Evolutionary conservation across 371 early-diverging fungal species (phyloP).

Genomic region (Synchytrium microbalum): DNA sequence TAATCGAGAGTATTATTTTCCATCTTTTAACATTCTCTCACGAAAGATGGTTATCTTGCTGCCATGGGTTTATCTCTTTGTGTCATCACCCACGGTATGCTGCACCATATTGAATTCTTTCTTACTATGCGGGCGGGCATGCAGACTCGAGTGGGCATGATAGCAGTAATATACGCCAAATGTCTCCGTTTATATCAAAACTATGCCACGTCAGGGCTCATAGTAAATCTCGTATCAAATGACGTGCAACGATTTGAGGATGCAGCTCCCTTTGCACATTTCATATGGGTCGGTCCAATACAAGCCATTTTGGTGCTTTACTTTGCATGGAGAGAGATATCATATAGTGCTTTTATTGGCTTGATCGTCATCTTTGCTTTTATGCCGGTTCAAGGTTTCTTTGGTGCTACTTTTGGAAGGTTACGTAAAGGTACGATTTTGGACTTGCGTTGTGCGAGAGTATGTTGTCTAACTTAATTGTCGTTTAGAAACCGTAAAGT

Average conservation of each 20-base stretch:
- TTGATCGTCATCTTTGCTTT: conserved; percentile 22
- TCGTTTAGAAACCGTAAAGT: conserved; percentile 18
- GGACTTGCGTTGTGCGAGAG: too few species aligned
- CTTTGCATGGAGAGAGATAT: conserved; percentile 31
- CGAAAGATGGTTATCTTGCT: conserved; percentile 24
- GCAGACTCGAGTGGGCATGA: conserved; percentile 34
- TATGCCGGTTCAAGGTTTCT: conserved; percentile 34
- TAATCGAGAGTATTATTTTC: too few species aligned
- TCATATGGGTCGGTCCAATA: conserved; percentile 37
- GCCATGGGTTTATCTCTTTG: conserved; percentile 23
- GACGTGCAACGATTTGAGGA: conserved; percentile 48
- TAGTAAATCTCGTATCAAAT: conserved; percentile 44
- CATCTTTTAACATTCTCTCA: too few species aligned
- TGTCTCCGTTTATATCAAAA: conserved; percentile 35
- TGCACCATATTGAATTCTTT: conserved; percentile 39
- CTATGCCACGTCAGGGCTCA: conserved; percentile 36
- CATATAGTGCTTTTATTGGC: conserved; percentile 29
- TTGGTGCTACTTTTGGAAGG: conserved; percentile 25
- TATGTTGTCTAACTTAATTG: too few species aligned
- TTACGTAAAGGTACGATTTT: too few species aligned
- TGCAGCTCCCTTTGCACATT: conserved; percentile 25
- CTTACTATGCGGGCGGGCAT: conserved; percentile 26
- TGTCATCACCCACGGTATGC: conserved; percentile 18
- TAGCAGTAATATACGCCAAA: conserved; percentile 38
- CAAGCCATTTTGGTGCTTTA: conserved; percentile 25